Base-by-base conservation (phyloP, 306 rosid species). In the Clitoria ternatea region DNA sequence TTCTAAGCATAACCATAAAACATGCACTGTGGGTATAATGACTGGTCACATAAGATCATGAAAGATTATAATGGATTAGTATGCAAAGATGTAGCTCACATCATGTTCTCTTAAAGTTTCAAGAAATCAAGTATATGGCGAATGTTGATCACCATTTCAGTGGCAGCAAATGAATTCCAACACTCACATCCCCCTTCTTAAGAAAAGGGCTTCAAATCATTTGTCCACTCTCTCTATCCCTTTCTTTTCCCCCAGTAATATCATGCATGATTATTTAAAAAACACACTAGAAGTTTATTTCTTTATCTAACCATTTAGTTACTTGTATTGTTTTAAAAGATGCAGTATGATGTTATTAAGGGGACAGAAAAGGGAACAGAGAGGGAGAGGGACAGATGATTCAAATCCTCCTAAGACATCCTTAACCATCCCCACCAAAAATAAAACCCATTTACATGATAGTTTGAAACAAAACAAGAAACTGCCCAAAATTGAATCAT, bases 331-430 rank as follows among this genome's bases (percentile, higher is more conserved):
- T n/a, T n/a, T n/a, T n/a, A n/a, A n/a, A n/a, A n/a, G n/a, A n/a
- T n/a, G n/a, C n/a, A n/a, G n/a, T n/a, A n/a, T n/a, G n/a, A n/a
- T n/a, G n/a, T n/a, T n/a, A n/a, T n/a, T n/a, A n/a, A n/a, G n/a
- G n/a, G n/a, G n/a, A n/a, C n/a, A n/a, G n/a, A n/a, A n/a, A n/a
- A n/a, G n/a, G n/a, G n/a, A n/a, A n/a, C n/a, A n/a, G n/a, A n/a
- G n/a, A n/a, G n/a, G n/a, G n/a, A n/a, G n/a, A n/a, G n/a, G n/a
- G n/a, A n/a, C n/a, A n/a, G n/a, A n/a, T n/a, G n/a, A n/a, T n/a
- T n/a, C n/a, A n/a, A n/a, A n/a, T n/a, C n/a, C n/a, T n/a, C 72
- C 42, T 65, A 27, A 54, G 43, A 67, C 63, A 48, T 4, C 8
- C 55, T 35, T 26, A 44, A 48, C 14, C 37, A 70, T 32, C 35